Base-by-base conservation (phyloP, 176 grass and related monocot species). In the Phoenix roebelenii region DNA sequence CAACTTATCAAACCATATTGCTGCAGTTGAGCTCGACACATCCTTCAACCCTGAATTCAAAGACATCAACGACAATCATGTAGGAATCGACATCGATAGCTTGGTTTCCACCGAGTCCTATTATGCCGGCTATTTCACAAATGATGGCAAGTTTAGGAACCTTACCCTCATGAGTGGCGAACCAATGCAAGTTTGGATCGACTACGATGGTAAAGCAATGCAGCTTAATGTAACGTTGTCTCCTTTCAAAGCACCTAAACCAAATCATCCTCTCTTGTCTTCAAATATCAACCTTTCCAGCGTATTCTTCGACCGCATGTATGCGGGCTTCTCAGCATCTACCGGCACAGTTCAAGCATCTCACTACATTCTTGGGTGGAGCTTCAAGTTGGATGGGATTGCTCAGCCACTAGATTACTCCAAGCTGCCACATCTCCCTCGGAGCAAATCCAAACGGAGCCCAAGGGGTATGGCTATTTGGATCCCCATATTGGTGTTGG, bases 361-460 rank as follows among this genome's bases (percentile, higher is more conserved):
- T 4, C 74, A 77, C 16, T 77, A 51, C 55, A 14, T 82, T 17
- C 16, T 82, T 2, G 79, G 79, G 4, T 82, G 79, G 79, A 82
- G 73, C 67, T 63, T 77, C 7, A 54, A 14, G 17, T n/a, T 69
- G 51, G 50, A 69, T 5, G n/a, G 17, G 3, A 6, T 15, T 19
- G 54, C 67, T 39, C 61, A 16, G 0, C 3, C 25, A 6, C 52
- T 78, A 3, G 49, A 78, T 48, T 20, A 39, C 48, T 5, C 23
- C 1, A 65, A 65, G 70, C 56, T 80, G 6, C 77, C 77, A 1
- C 57, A 18, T 14, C 49, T 77, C 1, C 74, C 74, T 65, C 49
- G 4, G 15, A 2, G 6, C 35, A 66, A 23, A 35, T 22, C 32
- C 3, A 70, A 51, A 16, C 1, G 6, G 23, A 35, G 15, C 5